Base-by-base conservation (phyloP, 352 stramenopile species). In the Blastocystis sp. region DNA sequence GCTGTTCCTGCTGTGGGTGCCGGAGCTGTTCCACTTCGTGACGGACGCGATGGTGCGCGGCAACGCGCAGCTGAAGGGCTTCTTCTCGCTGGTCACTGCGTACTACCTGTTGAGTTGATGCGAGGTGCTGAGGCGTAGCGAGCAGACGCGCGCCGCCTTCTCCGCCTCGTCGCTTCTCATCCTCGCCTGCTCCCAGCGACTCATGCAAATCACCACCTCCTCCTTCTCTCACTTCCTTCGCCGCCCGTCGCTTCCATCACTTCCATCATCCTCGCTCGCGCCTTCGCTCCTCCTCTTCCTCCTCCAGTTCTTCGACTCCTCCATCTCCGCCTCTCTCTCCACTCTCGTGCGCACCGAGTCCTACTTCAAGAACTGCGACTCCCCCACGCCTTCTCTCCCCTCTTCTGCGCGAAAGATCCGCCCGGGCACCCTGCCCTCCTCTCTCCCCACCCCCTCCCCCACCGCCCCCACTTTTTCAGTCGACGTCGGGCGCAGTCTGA, bases 1-100 rank as follows among this genome's bases (percentile, higher is more conserved):
- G 14, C 19, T 69, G 11, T 84, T 84, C 34, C 56, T 84, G 34
- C 56, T 84, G n/a, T 84, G 74, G 74, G 38, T 45, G 11, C 28
- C 45, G 19, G 52, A 84, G 52, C 48, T 70, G 34, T 67, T 84
- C 41, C 43, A 52, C 48, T 84, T 84, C 38, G 61, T 45, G 17
- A 84, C 74, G 21, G 48, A 28, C 2, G 21, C 10, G 19, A 84
- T 67, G 52, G 43, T 69, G 7, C 28, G 17, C n/a, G 52, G 41
- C 19, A 60, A 23, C 21, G 21, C 21, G 48, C 2, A 40, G 3
- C 66, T 76, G 19, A 59, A 40, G 4, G 21, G 2, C 17, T 40
- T 34, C 48, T 28, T 76, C 28, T 17, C 10, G 2, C 28, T 48
- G 2, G 23, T 76, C 21, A 9, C 38, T 38, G 21, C 21, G 34